A percentile compares a stretch with the other conserved stretches of the same genome.
phyloP scores from a whole-genome alignment of 768 basidiomycete species.

The Suillus fuscotomentosus region DNA sequence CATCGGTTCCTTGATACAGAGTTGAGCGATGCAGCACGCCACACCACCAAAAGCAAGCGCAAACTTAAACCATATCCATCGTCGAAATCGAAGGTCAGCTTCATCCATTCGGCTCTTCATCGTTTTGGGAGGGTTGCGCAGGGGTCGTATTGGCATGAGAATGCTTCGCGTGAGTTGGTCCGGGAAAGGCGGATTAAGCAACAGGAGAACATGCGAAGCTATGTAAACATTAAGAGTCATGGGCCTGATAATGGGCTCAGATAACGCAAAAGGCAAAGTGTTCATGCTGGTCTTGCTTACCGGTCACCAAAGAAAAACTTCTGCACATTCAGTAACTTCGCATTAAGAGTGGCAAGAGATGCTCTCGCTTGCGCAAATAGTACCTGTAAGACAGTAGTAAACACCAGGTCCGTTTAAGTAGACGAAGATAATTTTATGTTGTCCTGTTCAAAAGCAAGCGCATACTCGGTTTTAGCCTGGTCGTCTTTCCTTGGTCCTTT shows the following conservation, averaged over 20 bases:
- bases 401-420: not conserved
- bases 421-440: conserved; percentile 35
- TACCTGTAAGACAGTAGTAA: conserved; percentile 25
- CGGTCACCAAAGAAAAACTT: conserved; percentile 50
- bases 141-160: conserved; percentile 28
- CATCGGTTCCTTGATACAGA: not conserved
- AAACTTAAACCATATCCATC: conserved; percentile 46
- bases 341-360: conserved; percentile 52
- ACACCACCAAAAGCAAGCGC: conserved; percentile 44
- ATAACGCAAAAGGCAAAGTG: not conserved
- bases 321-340: conserved; percentile 49
- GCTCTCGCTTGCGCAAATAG: conserved; percentile 55
- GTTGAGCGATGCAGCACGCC: conserved; percentile 34
- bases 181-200: conserved; percentile 57
- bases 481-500: conserved; percentile 30
- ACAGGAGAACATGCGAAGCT: conserved; percentile 67
- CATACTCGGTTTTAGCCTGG: conserved; percentile 36
- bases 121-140: conserved; percentile 13
- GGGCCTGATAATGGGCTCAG: conserved; percentile 38
- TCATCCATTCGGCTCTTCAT: conserved; percentile 20
- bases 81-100: conserved; percentile 47
- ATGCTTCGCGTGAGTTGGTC: conserved; percentile 51
- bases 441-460: conserved; percentile 59
- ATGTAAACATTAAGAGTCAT: conserved; percentile 63
- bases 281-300: conserved; percentile 29